Conservation (phyloP, 148 eudicot genomes). For the Fagopyrum homotropicum region DNA sequence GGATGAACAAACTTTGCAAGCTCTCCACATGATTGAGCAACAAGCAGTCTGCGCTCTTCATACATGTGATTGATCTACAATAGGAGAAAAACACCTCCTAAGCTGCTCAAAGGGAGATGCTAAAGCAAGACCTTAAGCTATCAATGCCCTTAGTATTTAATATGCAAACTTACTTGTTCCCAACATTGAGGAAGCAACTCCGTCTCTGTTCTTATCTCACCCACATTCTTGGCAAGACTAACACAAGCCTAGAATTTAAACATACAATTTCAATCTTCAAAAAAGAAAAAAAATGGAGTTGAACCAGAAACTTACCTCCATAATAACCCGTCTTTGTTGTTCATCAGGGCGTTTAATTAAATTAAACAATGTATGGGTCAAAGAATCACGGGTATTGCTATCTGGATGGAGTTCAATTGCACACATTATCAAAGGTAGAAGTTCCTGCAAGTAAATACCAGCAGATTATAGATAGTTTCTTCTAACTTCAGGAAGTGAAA, state of each 20-base stretch:
- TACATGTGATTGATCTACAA: constrained; percentile 92
- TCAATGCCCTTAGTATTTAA: constrained; percentile 55
- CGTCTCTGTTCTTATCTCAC: constrained; percentile 96
- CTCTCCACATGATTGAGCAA: constrained; percentile 99
- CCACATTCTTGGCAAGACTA: constrained; percentile 84
- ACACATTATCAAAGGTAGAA: constrained; percentile 98
- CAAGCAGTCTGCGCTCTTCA: constrained; percentile 96
- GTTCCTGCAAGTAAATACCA: constrained; percentile 51
- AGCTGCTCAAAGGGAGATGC: background rate
- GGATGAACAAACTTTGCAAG: constrained; percentile 94
- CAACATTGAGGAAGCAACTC: constrained; percentile 99
- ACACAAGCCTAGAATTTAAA: constrained; percentile 72
- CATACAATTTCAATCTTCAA: constrained; percentile 9
- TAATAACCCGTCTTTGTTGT: constrained; percentile 87
- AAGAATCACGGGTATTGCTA: constrained; percentile 80
- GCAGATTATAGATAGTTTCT: constrained; percentile 13
- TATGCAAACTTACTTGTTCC: constrained; percentile 73
- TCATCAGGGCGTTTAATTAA: constrained; percentile 98
- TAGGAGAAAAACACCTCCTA: constrained; percentile 12
- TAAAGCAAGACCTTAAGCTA: background rate
- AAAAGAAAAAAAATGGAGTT: constrained; percentile 11
- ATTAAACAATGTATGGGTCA: constrained; percentile 93
- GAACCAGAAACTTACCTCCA: constrained; percentile 64
- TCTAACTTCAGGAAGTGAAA: constrained; percentile 15
- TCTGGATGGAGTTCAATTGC: constrained; percentile 99